These are phyloP conservation scores for Telopea speciosissima DNA, from an alignment of 177 flowering plant genomes.

Conservation along the genomic window DNA sequence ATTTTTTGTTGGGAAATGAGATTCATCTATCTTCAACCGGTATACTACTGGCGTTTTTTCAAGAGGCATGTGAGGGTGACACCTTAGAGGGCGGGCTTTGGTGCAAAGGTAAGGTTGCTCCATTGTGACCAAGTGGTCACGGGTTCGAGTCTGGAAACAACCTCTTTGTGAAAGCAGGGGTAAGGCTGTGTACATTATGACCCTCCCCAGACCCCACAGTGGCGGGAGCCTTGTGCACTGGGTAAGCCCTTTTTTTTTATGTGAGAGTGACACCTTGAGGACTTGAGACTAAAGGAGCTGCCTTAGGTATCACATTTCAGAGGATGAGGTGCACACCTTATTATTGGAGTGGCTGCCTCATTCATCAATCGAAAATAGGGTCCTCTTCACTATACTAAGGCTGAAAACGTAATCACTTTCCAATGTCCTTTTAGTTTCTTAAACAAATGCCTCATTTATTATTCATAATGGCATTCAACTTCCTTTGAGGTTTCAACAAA, in stretches of 20 bases:
- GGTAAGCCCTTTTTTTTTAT: no score
- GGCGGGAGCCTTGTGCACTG: no score
- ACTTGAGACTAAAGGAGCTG: background rate
- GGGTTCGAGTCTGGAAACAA: no score
- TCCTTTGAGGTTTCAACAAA: no score
- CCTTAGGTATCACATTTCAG: background rate
- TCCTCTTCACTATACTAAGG: background rate
- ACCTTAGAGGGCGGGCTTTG: no score
- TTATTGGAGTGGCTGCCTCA: background rate
- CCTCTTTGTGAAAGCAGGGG: no score
- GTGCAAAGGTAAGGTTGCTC: no score
- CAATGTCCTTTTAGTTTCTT: background rate
- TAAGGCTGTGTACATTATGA: no score
- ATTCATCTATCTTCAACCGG: background rate
- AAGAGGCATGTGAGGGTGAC: background rate
- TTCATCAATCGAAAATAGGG: background rate
- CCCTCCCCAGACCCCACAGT: no score
- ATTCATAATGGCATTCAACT: no score
- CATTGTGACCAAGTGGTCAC: no score
- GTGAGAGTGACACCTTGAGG: background rate
- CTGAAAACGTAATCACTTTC: background rate
- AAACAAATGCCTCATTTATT: background rate
- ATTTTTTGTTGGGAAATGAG: conserved; percentile 6
- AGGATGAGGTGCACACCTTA: background rate
- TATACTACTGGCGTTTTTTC: background rate